These are phyloP conservation scores for Moesziomyces globuligerus DNA, from an alignment of 1,284 basidiomycete species.

Conservation along the genomic window DNA sequence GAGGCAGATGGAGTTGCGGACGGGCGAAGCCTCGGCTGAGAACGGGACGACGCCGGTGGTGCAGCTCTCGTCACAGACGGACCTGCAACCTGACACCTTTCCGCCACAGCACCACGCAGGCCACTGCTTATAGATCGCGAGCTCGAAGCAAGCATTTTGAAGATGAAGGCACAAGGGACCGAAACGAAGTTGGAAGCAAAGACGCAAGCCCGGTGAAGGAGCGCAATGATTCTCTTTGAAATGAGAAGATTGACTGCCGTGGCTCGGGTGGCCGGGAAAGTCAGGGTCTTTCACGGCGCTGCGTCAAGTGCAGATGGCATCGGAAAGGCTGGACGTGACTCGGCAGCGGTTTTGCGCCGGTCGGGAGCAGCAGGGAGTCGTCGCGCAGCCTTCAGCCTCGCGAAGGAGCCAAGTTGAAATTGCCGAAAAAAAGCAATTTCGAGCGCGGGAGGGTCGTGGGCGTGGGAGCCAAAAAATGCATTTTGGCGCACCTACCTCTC, in stretches of 20 bases:
- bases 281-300: not conserved
- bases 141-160: not conserved
- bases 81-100: constrained; percentile 7
- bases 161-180: not conserved
- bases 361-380: too few relatives aligned
- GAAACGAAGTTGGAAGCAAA: not conserved
- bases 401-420: too few relatives aligned
- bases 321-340: not conserved
- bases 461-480: not conserved
- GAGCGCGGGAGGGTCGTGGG: not conserved
- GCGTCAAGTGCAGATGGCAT: not conserved
- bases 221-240: not conserved
- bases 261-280: not conserved
- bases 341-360: too few relatives aligned
- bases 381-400: too few relatives aligned
- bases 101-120: constrained; percentile 16
- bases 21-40: constrained; percentile 2
- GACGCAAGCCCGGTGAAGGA: not conserved
- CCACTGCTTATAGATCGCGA: constrained; percentile 5
- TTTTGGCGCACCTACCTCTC: too few relatives aligned
- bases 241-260: not conserved
- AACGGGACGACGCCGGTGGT: constrained; percentile 1
- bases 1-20: constrained; percentile 5
- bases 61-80: constrained; percentile 5
- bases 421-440: too few relatives aligned